These are phyloP conservation scores for Nicotiana obtusifolia DNA, from an alignment of 257 asterid species.

Conservation along the genomic window DNA sequence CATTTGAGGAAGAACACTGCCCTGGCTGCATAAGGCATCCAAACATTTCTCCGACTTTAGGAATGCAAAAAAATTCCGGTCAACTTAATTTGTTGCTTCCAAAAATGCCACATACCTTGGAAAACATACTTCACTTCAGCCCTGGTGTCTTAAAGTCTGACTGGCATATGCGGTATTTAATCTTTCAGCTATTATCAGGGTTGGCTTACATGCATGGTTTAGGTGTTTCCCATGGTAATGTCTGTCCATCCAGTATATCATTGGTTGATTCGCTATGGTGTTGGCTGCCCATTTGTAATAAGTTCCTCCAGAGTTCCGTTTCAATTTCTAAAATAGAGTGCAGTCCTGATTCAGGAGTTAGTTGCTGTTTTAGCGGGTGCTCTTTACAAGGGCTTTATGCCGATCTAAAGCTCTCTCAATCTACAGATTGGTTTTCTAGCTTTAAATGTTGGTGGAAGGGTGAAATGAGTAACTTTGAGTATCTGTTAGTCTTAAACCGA, in stretches of 20 bases:
- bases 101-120: slow-evolving; percentile 63
- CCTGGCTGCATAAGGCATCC: slow-evolving; percentile 99
- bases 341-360: slow-evolving; percentile 6
- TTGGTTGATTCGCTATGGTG: slow-evolving; percentile 78
- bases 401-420: slow-evolving; percentile 49
- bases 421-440: slow-evolving; percentile 62
- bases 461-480: slow-evolving; percentile 84
- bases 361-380: slow-evolving; percentile 49
- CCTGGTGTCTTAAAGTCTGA: slow-evolving; percentile 67
- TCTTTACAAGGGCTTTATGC: slow-evolving; percentile 53
- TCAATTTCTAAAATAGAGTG: slow-evolving; percentile 19
- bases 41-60: slow-evolving; percentile 69
- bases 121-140: slow-evolving; percentile 64
- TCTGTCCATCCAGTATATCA: slow-evolving; percentile 63
- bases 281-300: slow-evolving; percentile 57
- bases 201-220: slow-evolving; percentile 77
- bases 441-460: slow-evolving; percentile 89
- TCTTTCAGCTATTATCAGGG: slow-evolving; percentile 83
- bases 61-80: slow-evolving; percentile 54
- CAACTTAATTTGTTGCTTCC: slow-evolving; percentile 52
- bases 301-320: slow-evolving; percentile 34
- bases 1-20: slow-evolving; percentile 47
- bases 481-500: slow-evolving; percentile 73
- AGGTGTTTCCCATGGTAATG: slow-evolving; percentile 65
- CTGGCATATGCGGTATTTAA: slow-evolving; percentile 60